Conservation (phyloP, 345 rosid genomes). For the Salix exigua region DNA sequence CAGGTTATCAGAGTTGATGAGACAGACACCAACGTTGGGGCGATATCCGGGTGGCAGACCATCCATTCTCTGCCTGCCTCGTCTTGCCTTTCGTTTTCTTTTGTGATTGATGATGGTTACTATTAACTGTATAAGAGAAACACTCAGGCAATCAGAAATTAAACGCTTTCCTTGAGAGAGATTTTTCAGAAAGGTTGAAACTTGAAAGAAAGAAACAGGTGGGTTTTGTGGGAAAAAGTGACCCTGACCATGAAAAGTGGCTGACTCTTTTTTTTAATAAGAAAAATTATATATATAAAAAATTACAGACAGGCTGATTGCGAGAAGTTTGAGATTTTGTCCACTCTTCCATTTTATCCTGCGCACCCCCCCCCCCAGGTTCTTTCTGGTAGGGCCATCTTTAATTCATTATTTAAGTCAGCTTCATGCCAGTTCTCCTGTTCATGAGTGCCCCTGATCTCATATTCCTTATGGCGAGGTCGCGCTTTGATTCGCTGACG, state of each 20-base stretch:
- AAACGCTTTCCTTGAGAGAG: not conserved
- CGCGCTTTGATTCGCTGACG: not conserved
- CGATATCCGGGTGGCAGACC: slow-evolving; percentile 92
- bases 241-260: slow-evolving; percentile 37
- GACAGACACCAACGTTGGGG: slow-evolving; percentile 96
- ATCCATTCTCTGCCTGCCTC: slow-evolving; percentile 43
- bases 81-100: not conserved
- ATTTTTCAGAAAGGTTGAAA: no score
- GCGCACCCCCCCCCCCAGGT: slow-evolving; percentile 31
- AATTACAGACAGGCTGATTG: not conserved
- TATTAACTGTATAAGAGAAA: not conserved
- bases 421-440: not conserved
- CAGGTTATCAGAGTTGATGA: slow-evolving; percentile 82
- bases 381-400: not conserved
- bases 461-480: not conserved
- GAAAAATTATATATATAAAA: not conserved
- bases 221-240: slow-evolving; percentile 29
- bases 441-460: not conserved
- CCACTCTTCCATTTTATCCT: slow-evolving; percentile 25
- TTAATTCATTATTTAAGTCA: not conserved
- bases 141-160: not conserved
- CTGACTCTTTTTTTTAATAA: slow-evolving; percentile 13
- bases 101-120: not conserved
- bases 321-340: slow-evolving; percentile 1
- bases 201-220: not conserved